Evolutionary conservation across 2,329 filamentous ascomycete genomes (phyloP), one percentile per base, ranked within the genome.

Genomic region (Botryotinia calthae): DNA sequence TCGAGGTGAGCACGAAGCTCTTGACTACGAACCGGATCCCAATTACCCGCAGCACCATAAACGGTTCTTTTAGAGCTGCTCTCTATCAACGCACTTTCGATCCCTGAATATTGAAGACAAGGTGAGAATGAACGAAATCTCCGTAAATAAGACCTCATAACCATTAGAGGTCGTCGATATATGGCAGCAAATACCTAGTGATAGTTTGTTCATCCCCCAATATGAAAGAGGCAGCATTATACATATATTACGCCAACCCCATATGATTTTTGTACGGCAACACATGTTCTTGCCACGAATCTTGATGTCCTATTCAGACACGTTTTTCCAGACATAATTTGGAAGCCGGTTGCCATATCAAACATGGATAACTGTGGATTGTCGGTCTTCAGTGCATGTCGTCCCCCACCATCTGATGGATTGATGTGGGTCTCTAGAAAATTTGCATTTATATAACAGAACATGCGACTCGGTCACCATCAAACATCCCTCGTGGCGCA

Each of bases 401-500:
- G 46, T 66, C 64, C 64, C 64, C 64, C 64, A 66, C 64, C 64
- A 40, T 51, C 44, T 66, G 48, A 22, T 54, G 31, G 25, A 54
- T 48, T 66, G 25, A 28, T 54, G 46, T 66, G 64, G 46, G 64
- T 54, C 64, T 54, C n/a, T 28, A 28, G 2, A 10, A 8, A 8
- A 16, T 8, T 40, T 22, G 46, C 1, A 25, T 20, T 20, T 66
- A 66, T 66, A 51, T 5, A 28, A 54, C 10, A 8, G 4, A 37
- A 40, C 22, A 28, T 22, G 14, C 1, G 3, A 0, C 0, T 34
- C 8, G 46, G 1, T n/a, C 31, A 40, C 3, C 46, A 66, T 66
- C 46, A 66, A 66, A 54, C 44, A 69, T 69, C 51, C 66, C 66
- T 69, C 66, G 66, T 69, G 66, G 66, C 66, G 66, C 66, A 67